Conservation (phyloP, 148 eudicot genomes). For the Rhododendron ferrugineum region DNA sequence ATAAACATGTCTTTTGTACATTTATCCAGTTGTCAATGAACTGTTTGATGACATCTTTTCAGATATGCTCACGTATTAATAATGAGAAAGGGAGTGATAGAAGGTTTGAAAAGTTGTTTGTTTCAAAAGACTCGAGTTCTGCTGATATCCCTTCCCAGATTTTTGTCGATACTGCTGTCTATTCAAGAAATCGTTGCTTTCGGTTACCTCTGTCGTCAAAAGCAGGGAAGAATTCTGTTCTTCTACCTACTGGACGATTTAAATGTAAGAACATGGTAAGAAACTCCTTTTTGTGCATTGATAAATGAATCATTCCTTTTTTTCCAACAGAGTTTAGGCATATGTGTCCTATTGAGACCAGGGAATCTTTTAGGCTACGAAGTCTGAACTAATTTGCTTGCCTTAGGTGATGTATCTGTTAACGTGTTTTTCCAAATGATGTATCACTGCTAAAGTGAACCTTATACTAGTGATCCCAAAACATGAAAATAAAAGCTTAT, state of each 20-base stretch:
- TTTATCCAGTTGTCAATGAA: not conserved
- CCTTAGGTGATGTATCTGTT: not conserved
- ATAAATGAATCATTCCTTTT: not conserved
- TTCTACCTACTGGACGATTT: slow-evolving; percentile 83
- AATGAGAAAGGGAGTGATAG: slow-evolving; percentile 46
- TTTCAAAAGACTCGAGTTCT: slow-evolving; percentile 64
- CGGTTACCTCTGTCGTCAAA: slow-evolving; percentile 88
- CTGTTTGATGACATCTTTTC: slow-evolving; percentile 18
- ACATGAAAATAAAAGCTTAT: not conserved
- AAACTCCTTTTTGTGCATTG: not conserved
- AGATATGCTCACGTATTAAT: slow-evolving; percentile 74
- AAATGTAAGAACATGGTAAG: slow-evolving; percentile 82
- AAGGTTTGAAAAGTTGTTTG: slow-evolving; percentile 52
- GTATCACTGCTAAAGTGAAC: not conserved
- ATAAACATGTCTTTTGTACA: not conserved
- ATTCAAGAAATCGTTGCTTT: slow-evolving; percentile 94
- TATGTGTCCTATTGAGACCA: not conserved
- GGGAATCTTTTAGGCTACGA: not conserved
- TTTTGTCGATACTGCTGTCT: slow-evolving; percentile 93
- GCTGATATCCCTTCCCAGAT: slow-evolving; percentile 45
- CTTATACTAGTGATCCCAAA: not conserved
- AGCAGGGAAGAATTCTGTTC: slow-evolving; percentile 89
- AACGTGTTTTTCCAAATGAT: not conserved
- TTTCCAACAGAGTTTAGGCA: not conserved
- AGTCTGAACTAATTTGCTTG: not conserved